Base-by-base conservation (phyloP, 768 basidiomycete species). In the Suillus brevipes region DNA sequence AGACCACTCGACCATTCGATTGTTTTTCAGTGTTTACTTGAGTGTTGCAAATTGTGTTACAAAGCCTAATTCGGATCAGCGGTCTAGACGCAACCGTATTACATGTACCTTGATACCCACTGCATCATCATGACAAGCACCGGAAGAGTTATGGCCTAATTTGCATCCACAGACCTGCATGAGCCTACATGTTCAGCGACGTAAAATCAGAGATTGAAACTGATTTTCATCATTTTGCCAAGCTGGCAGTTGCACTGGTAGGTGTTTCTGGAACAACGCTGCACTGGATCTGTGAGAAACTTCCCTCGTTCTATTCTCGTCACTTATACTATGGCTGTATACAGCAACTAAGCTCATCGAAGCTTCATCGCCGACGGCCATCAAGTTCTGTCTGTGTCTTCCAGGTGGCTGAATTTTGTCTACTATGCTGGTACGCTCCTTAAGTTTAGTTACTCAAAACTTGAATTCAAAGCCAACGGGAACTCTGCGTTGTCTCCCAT, bases 11-110 rank as follows among this genome's bases (percentile, higher is more conserved):
- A 20, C 47, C 23, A 47, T 12, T 37, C 55, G 18, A n/a, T n/a
- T 55, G 53, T 55, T 55, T 55, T 55, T 31, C 31, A 1, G 31
- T 55, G 53, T 55, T 55, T 55, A 55, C 31, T 34, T 34, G 53
- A 10, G 53, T 31, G 5, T 55, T 34, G 9, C 52, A 55, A 55
- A 55, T 53, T 53, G 31, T 53, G 31, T 55, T 20, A 20, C 28
- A 28, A 16, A 9, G 31, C 31, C 52, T 20, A 28, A 28, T 28
- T 52, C 50, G 28, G 28, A 52, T 52, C 50, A 28, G 50, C n/a
- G n/a, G n/a, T n/a, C n/a, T n/a, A n/a, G n/a, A n/a, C n/a, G n/a
- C n/a, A n/a, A n/a, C n/a, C n/a, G n/a, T n/a, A n/a, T n/a, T n/a
- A n/a, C n/a, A n/a, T n/a, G 52, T 52, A 31, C 50, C 52, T 55